Evolutionary conservation across 2,329 filamentous ascomycete species (phyloP), one percentile per base, ranked within the genome.

Genomic region (Penicillium oxalicum): DNA sequence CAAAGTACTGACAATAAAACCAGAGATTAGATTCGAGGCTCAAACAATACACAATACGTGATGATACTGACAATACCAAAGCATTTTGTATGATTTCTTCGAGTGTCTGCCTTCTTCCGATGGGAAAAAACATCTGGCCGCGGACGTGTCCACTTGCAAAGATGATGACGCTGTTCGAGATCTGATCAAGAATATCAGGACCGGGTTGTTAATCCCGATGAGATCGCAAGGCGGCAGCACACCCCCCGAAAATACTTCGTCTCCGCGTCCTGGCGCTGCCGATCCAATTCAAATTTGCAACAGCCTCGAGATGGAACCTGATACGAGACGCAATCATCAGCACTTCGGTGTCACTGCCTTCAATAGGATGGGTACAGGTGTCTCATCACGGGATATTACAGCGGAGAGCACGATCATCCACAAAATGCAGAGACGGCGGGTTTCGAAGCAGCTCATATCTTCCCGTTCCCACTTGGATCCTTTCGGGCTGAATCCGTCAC

Each of bases 351-450:
- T 13, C 42, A 51, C 26, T 55, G 57, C 40, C 51, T 60, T 43
- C 32, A 49, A 51, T 38, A 57, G 50, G 59, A 61, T 47, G 53
- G 49, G 9, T 29, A 54, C 38, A 50, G 40, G 45, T 60, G 58
- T 51, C 34, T 57, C 45, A 48, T 48, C 27, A 49, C 54, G 32
- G 51, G 52, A 25, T 2, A 24, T 5, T 55, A 49, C 28, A 49
- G 46, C 43, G n/a, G 42, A 36, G n/a, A 34, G 9, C 36, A 49
- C 32, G 25, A 44, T 28, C 42, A 50, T 44, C 51, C 55, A 46
- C 18, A 5, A 27, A 43, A 51, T 11, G 50, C 48, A 47, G 5
- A 29, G 7, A 48, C 46, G n/a, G 48, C 47, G 12, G 13, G 46
- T 42, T 45, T 59, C 26, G 45, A 57, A 48, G 52, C 47, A 1